These are phyloP conservation scores for Candida sonorensis DNA, from an alignment of 805 yeast species.

Conservation along the genomic window DNA sequence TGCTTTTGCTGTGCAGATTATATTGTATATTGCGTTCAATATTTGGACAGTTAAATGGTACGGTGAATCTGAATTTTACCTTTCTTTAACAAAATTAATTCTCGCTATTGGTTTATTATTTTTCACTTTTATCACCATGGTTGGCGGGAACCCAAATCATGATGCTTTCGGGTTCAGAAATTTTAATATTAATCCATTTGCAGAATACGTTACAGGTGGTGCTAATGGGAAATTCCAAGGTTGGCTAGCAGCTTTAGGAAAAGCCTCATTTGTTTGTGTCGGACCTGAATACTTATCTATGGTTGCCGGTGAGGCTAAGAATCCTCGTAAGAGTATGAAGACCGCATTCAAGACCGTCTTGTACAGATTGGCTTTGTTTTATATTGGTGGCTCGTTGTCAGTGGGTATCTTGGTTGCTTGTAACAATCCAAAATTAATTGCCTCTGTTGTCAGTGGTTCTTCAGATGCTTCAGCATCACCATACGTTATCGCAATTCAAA, in stretches of 20 bases:
- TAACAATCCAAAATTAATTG: constrained; percentile 24
- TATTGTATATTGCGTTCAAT: constrained; percentile 35
- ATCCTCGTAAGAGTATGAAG: constrained; percentile 34
- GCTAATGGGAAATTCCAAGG: constrained; percentile 35
- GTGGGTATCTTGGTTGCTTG: constrained; percentile 31
- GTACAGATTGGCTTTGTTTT: constrained; percentile 34
- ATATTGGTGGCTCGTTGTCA: constrained; percentile 33
- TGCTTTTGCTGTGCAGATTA: constrained; percentile 36
- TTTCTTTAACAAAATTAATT: constrained; percentile 38
- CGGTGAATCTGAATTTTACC: constrained; percentile 46
- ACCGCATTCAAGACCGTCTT: constrained; percentile 33
- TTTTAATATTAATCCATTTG: constrained; percentile 36
- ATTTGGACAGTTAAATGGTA: constrained; percentile 41
- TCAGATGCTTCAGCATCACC: constrained; percentile 75
- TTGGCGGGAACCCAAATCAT: constrained; percentile 47
- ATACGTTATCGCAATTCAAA: constrained; percentile 68
- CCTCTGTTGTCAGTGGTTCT: constrained; percentile 46
- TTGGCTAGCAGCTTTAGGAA: constrained; percentile 32
- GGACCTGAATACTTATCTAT: constrained; percentile 37
- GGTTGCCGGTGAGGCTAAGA: constrained; percentile 36
- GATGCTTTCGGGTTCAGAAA: constrained; percentile 39
- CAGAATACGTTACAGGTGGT: constrained; percentile 32
- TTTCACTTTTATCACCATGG: constrained; percentile 47
- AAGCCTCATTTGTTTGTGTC: constrained; percentile 32
- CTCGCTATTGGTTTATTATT: constrained; percentile 41